Evolutionary conservation across 176 grass and related monocot genomes (phyloP), one percentile per base, ranked within the genome.

Genomic region (Ampelocalamus luodianensis): DNA sequence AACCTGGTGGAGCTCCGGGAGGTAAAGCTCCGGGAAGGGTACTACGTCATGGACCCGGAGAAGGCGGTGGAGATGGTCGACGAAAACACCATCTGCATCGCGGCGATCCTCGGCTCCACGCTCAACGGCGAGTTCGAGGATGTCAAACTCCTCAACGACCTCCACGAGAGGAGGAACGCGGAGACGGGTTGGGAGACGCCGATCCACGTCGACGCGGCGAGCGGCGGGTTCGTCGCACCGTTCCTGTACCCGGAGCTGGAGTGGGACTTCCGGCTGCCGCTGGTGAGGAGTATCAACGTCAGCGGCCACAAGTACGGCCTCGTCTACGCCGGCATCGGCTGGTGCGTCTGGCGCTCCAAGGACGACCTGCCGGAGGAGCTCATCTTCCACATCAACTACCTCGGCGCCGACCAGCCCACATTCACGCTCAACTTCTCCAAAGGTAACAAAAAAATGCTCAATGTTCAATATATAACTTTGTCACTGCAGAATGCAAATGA

Each of bases 381-480:
- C 69, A 86, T 99, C 80, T 99, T 99, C 80, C 96, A 96, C 86
- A 99, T 99, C 88, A 99, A 99, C 80, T 99, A 99, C 86, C 93
- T 99, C 65, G 96, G 93, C 72, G 65, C 96, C 15, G 96, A 99
- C 78, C 96, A 99, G 85, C 96, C 96, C 0, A 99, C 96, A 1
- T 99, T 99, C 86, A 99, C 96, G 8, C 91, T 99, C 67, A 99
- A 99, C 84, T 99, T 99, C 87, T 99, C 96, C 74, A 96, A 99
- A 75, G 96, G n/a, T n/a, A n/a, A n/a, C n/a, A n/a, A n/a, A n/a
- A n/a, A n/a, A n/a, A n/a, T n/a, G n/a, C n/a, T n/a, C n/a, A n/a
- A n/a, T n/a, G n/a, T n/a, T n/a, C n/a, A n/a, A n/a, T n/a, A n/a
- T n/a, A n/a, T n/a, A n/a, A n/a, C n/a, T n/a, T n/a, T n/a, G n/a